These are phyloP conservation scores for Coemansia sp. DNA, from an alignment of 192 early-diverging fungal genomes.

Conservation along the genomic window DNA sequence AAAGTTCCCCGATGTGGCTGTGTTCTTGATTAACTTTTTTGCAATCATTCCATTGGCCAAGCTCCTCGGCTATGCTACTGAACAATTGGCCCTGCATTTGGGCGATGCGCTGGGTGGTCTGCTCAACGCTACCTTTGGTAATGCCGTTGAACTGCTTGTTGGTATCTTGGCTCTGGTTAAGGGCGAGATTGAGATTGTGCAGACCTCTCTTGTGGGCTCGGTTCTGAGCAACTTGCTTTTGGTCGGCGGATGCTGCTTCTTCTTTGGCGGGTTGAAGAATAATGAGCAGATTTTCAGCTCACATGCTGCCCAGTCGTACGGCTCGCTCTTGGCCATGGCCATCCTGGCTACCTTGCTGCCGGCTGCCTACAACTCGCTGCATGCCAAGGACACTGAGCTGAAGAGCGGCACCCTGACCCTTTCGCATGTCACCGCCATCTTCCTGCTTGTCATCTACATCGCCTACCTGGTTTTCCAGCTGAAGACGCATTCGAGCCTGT, in stretches of 20 bases:
- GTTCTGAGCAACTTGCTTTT: slow-evolving; percentile 85
- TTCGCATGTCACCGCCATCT: slow-evolving; percentile 64
- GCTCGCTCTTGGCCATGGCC: slow-evolving; percentile 62
- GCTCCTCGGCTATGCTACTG: slow-evolving; percentile 69
- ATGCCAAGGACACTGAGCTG: slow-evolving; percentile 39
- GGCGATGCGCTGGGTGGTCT: slow-evolving; percentile 77
- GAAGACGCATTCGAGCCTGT: slow-evolving; percentile 70
- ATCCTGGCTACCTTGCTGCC: slow-evolving; percentile 68
- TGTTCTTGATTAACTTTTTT: slow-evolving; percentile 85
- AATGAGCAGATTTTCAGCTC: slow-evolving; percentile 67
- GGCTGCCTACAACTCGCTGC: slow-evolving; percentile 58
- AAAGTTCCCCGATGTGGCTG: slow-evolving; percentile 61
- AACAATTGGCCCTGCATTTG: slow-evolving; percentile 61
- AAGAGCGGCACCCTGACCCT: slow-evolving; percentile 54
- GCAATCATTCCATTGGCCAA: slow-evolving; percentile 91
- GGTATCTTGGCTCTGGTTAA: slow-evolving; percentile 75
- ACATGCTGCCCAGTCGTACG: slow-evolving; percentile 72
- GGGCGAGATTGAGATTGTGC: slow-evolving; percentile 77
- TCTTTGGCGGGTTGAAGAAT: slow-evolving; percentile 76
- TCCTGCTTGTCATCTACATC: slow-evolving; percentile 65
- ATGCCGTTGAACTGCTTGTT: slow-evolving; percentile 84
- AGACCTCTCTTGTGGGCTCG: slow-evolving; percentile 85
- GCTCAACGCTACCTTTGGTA: slow-evolving; percentile 77
- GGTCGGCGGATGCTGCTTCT: slow-evolving; percentile 84
- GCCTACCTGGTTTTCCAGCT: slow-evolving; percentile 70